A percentile compares a stretch with the other conserved stretches of the same genome.
Conservation (phyloP, 139 green algal species). For the Closterium sp. region DNA sequence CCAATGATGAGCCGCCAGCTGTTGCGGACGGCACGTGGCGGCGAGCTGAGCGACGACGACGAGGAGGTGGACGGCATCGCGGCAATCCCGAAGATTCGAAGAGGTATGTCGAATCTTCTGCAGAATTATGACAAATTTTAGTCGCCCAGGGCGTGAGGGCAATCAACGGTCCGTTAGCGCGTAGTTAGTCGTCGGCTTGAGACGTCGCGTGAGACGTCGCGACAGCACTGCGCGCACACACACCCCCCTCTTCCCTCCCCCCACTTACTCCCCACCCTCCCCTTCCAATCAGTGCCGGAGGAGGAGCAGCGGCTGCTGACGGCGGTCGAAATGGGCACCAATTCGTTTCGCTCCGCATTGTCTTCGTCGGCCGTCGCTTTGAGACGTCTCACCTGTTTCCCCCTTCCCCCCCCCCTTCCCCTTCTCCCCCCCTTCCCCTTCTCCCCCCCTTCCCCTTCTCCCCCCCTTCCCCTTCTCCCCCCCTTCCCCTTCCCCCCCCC, state of each 20-base stretch:
- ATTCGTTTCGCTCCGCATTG: conserved; percentile 42
- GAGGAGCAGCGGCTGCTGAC: conserved; percentile 10
- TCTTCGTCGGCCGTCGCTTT: not conserved
- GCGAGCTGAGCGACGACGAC: not conserved
- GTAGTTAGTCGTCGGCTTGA: too few species aligned
- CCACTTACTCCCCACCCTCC: too few species aligned
- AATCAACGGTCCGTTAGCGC: too few species aligned
- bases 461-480: not conserved
- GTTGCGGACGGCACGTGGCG: not conserved
- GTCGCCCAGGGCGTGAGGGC: too few species aligned
- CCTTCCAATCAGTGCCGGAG: not conserved
- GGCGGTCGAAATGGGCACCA: conserved; percentile 47
- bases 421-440: not conserved
- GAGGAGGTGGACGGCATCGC: not conserved
- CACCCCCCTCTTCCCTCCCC: too few species aligned
- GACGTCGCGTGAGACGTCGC: too few species aligned
- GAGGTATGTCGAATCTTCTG: too few species aligned
- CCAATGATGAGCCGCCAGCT: not conserved
- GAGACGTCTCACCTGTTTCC: not conserved
- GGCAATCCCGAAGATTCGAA: not conserved
- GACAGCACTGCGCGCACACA: too few species aligned
- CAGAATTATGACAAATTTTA: too few species aligned
- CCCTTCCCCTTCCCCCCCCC: not conserved
- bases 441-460: not conserved
- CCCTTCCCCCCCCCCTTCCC: too few species aligned